These are phyloP conservation scores for Salix purpurea DNA, from an alignment of 345 rosid genomes.

Conservation along the genomic window DNA sequence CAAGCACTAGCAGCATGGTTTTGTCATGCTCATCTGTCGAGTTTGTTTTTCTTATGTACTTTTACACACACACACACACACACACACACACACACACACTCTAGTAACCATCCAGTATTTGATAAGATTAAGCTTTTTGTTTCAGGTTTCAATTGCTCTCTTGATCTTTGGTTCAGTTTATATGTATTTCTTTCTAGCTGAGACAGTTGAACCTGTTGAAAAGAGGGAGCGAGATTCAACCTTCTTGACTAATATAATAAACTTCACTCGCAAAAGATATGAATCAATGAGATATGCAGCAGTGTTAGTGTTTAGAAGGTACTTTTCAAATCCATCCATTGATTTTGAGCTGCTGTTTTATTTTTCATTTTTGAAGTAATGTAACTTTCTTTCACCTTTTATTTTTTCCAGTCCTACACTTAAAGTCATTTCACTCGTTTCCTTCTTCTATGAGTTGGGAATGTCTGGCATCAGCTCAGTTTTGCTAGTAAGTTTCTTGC, in stretches of 20 bases:
- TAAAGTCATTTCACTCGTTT: slow-evolving; percentile 41
- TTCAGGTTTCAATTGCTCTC: slow-evolving; percentile 47
- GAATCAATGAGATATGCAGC: slow-evolving; percentile 47
- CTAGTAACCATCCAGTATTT: background rate
- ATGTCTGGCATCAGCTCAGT: slow-evolving; percentile 51
- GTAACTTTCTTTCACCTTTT: background rate
- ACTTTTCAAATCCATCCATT: background rate
- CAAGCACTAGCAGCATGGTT: too few species aligned
- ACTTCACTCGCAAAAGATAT: slow-evolving; percentile 28
- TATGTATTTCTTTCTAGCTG: slow-evolving; percentile 40
- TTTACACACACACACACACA: background rate
- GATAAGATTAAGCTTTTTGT: background rate
- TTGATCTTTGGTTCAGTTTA: slow-evolving; percentile 41
- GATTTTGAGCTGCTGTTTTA: background rate
- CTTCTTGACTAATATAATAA: slow-evolving; percentile 22
- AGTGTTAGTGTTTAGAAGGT: slow-evolving; percentile 36
- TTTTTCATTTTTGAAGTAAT: background rate
- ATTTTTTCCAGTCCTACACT: slow-evolving; percentile 41
- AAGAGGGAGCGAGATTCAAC: slow-evolving; percentile 31
- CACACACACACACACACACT: too few species aligned
- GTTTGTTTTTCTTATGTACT: background rate
- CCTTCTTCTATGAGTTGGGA: slow-evolving; percentile 53
- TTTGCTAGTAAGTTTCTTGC: slow-evolving; percentile 32
- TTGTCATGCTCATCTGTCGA: background rate
- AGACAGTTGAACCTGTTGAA: slow-evolving; percentile 28